Conservation (phyloP, 1,139 yeast species). For the Suhomyces coccinellae region DNA sequence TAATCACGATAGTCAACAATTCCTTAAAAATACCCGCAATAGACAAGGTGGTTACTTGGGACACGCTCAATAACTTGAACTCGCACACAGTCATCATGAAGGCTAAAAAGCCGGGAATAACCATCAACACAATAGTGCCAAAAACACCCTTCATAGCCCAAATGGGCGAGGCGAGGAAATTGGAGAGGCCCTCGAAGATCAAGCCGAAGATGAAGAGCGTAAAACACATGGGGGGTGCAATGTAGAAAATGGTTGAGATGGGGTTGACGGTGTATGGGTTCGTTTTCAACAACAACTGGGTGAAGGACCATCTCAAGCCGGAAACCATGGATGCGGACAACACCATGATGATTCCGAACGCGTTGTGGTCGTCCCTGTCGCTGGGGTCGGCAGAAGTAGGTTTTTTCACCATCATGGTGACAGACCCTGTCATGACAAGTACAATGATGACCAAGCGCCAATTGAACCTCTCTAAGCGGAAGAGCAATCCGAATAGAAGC, state of each 20-base stretch:
- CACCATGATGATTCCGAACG: slow-evolving; percentile 70
- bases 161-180: slow-evolving; percentile 53
- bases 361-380: slow-evolving; percentile 18
- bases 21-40: slow-evolving; percentile 95
- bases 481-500: slow-evolving; percentile 76
- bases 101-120: slow-evolving; percentile 84
- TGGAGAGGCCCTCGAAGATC: slow-evolving; percentile 61
- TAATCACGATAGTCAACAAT: slow-evolving; percentile 71
- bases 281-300: slow-evolving; percentile 73
- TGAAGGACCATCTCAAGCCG: slow-evolving; percentile 93
- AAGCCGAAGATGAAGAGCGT: slow-evolving; percentile 61
- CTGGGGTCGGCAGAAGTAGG: slow-evolving; percentile 22
- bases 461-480: slow-evolving; percentile 72
- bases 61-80: slow-evolving; percentile 75
- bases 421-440: slow-evolving; percentile 75
- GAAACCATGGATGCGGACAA: slow-evolving; percentile 77
- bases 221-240: slow-evolving; percentile 81
- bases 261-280: slow-evolving; percentile 69
- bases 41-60: slow-evolving; percentile 82
- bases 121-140: slow-evolving; percentile 56
- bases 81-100: slow-evolving; percentile 90
- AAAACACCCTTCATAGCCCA: slow-evolving; percentile 62
- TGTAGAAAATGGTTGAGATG: slow-evolving; percentile 74
- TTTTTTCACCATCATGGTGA: slow-evolving; percentile 76
- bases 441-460: slow-evolving; percentile 69